Base-by-base conservation (phyloP, 495 filamentous ascomycete species). In the Talaromyces thailandensis region DNA sequence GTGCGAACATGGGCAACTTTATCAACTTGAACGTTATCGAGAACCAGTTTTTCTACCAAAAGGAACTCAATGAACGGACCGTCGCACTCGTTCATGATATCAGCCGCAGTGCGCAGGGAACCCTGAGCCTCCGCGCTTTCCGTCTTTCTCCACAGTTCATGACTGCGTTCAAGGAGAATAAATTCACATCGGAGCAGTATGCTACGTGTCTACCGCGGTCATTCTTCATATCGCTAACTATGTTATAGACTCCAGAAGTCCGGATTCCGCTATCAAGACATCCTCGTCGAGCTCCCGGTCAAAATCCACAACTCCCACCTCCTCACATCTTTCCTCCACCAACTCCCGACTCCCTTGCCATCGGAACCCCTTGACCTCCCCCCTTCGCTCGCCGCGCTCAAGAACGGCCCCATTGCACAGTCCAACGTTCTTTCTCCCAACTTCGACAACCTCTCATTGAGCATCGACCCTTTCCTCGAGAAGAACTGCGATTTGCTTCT, bases 1-100 rank as follows among this genome's bases (percentile, higher is more conserved):
- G 92, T 76, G 92, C 93, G 63, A 96, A 92, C 76, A 94, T 98
- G 86, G 95, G 94, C 71, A 97, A 97, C 81, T 98, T 98, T 63
- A 84, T 98, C 78, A 96, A 90, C 79, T 74, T 87, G 67, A 91
- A 89, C 79, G 92, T 96, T 70, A 90, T 98, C 79, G 94, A 98
- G 82, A 98, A 98, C 76, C 94, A 97, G 76, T 93, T 87, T 76
- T 89, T 90, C 77, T 98, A 96, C 79, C 94, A 98, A 81, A 92
- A 89, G 69, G 90, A 93, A 68, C 70, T 88, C 73, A 98, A 97
- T 71, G 92, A 96, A 73, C 81, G 86, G 71, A 96, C 92, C 8
- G 88, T 96, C n/a, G 92, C 92, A 26, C 80, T 98, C 45, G 91
- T 98, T 40, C 91, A 98, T 75, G 94, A 98, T 69, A 90, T 95